Evolutionary conservation across 441 rosid genomes (phyloP).

Genomic region (Erodium trifolium): DNA sequence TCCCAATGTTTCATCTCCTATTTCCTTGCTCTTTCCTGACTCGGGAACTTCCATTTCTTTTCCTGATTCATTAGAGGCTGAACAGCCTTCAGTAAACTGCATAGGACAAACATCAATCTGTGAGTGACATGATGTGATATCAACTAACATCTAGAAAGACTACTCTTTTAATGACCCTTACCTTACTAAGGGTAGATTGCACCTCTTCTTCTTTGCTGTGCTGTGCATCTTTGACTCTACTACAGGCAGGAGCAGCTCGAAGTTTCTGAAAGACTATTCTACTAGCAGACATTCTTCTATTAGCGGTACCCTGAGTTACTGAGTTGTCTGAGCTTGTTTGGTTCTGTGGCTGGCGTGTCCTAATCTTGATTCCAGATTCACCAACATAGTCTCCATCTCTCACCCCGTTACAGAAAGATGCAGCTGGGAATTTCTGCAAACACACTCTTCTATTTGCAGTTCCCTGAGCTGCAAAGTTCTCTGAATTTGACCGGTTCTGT

Average conservation of each 20-base stretch:
- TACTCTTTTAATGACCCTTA: slow-evolving; percentile 16
- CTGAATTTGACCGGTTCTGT: not conserved
- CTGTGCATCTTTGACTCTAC: not conserved
- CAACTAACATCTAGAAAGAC: not conserved
- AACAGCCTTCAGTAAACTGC: not conserved
- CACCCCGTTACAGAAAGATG: not conserved
- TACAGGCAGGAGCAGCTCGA: slow-evolving; percentile 11
- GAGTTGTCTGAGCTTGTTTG: slow-evolving; percentile 23
- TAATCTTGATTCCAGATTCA: slow-evolving; percentile 44
- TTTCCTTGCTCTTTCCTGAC: not conserved
- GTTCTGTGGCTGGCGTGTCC: slow-evolving; percentile 38
- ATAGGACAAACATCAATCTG: not conserved
- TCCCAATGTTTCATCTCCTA: not conserved
- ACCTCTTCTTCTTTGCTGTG: slow-evolving; percentile 22
- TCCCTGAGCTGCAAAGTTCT: slow-evolving; percentile 15
- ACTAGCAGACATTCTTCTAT: slow-evolving; percentile 34
- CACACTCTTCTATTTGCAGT: slow-evolving; percentile 19
- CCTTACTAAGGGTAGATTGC: slow-evolving; percentile 48
- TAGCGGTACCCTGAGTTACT: slow-evolving; percentile 60
- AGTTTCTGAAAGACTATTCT: slow-evolving; percentile 31
- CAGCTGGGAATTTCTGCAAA: slow-evolving; percentile 7
- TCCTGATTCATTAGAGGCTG: not conserved
- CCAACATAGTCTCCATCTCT: slow-evolving; percentile 14
- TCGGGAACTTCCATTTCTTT: not conserved
- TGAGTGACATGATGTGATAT: not conserved